A percentile compares a stretch with the other conserved stretches of the same genome.
These are phyloP conservation scores for Grammothele lineata DNA, from an alignment of 768 basidiomycete species.

Conservation along the genomic window DNA sequence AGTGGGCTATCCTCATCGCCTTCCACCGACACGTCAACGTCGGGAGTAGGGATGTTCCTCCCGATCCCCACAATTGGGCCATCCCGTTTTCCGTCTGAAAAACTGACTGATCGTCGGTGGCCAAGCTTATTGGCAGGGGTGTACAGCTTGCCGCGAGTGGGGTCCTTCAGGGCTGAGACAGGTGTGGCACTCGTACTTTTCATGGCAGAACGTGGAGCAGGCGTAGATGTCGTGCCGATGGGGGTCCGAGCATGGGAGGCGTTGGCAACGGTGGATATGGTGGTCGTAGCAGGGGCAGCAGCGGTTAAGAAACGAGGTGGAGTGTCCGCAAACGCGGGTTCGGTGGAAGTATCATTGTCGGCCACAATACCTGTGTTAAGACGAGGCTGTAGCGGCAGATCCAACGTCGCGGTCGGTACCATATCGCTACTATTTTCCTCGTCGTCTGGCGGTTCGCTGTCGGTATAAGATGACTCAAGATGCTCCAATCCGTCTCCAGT, in stretches of 20 bases:
- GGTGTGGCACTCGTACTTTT: conserved; percentile 51
- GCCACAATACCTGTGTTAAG: neutral
- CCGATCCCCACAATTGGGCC: conserved; percentile 78
- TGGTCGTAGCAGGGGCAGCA: neutral
- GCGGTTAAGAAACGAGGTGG: conserved; percentile 20
- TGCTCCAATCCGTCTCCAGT: conserved; percentile 28
- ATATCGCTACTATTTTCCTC: conserved; percentile 20
- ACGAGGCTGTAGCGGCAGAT: conserved; percentile 5
- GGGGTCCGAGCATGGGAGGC: no score
- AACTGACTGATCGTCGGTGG: conserved; percentile 87
- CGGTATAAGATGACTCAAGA: conserved; percentile 15
- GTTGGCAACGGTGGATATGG: neutral
- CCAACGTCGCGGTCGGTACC: conserved; percentile 18
- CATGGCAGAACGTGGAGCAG: conserved; percentile 35
- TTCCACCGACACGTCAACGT: conserved; percentile 16
- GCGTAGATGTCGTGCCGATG: conserved; percentile 25
- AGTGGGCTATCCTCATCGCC: conserved; percentile 21
- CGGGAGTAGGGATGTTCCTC: conserved; percentile 36
- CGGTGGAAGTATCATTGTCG: conserved; percentile 8
- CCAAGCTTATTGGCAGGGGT: conserved; percentile 49
- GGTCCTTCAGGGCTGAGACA: conserved; percentile 51
- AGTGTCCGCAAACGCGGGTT: conserved; percentile 21
- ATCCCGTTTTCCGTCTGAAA: conserved; percentile 89
- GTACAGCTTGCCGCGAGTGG: conserved; percentile 42
- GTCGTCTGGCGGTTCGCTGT: conserved; percentile 41